These are phyloP conservation scores for Neurospora hispaniola DNA, from an alignment of 495 filamentous ascomycete genomes.

Conservation along the genomic window DNA sequence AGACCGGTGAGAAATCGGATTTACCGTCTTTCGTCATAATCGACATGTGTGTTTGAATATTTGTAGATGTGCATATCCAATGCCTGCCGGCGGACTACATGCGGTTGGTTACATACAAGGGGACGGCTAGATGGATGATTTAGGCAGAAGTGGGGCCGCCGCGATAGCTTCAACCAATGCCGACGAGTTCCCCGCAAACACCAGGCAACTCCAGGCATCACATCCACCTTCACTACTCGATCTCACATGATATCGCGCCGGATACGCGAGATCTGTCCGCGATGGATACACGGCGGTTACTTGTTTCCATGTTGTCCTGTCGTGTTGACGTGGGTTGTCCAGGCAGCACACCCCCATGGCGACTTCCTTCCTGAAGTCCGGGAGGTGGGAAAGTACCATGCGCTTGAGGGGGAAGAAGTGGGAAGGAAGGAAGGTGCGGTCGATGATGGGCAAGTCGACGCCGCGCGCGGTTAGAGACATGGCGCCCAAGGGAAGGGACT, in stretches of 20 bases:
- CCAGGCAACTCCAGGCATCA: background rate
- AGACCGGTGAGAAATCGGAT: background rate
- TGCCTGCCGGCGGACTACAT: background rate
- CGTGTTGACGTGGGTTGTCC: background rate
- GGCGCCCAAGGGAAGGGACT: background rate
- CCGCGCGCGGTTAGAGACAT: background rate
- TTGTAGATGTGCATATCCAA: background rate
- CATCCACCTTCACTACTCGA: background rate
- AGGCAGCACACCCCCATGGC: background rate
- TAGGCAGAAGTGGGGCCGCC: background rate
- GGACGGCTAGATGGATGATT: background rate
- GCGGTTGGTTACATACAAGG: background rate
- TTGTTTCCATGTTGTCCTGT: background rate
- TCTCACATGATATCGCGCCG: background rate
- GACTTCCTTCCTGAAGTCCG: background rate
- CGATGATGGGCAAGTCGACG: background rate
- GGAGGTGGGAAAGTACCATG: too few species aligned
- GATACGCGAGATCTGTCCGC: background rate
- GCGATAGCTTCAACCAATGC: background rate
- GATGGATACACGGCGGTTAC: background rate
- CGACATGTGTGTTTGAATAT: background rate
- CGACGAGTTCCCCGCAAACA: background rate
- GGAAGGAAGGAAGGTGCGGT: background rate
- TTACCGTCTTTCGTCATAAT: background rate
- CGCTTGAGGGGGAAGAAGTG: too few species aligned